phyloP scores from a whole-genome alignment of 495 filamentous ascomycete species.

The Patellaria atrata region DNA sequence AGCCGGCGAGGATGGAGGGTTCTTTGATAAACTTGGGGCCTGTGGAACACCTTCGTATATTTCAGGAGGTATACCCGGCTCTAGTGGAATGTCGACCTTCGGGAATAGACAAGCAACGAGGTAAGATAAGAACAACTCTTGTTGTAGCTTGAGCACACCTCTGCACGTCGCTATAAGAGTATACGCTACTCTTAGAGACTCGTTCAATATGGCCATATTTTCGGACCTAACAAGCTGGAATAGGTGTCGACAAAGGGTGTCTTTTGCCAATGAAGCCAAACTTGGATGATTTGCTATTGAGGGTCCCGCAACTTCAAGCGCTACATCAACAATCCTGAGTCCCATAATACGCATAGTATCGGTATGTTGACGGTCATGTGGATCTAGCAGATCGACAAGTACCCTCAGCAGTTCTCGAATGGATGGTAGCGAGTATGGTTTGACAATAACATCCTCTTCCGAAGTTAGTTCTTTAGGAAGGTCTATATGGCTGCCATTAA shows the following conservation, averaged over 20 bases:
- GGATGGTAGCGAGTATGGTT: slow-evolving; percentile 84
- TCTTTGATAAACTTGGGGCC: slow-evolving; percentile 72
- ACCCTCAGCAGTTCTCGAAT: slow-evolving; percentile 90
- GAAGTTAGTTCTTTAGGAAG: slow-evolving; percentile 15
- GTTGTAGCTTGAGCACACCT: slow-evolving; percentile 86
- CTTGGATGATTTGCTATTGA: slow-evolving; percentile 90
- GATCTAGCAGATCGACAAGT: slow-evolving; percentile 86
- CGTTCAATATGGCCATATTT: slow-evolving; percentile 82
- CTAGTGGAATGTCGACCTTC: slow-evolving; percentile 75
- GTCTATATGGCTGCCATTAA: slow-evolving; percentile 22
- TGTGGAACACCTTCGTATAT: slow-evolving; percentile 91
- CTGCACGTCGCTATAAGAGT: slow-evolving; percentile 85
- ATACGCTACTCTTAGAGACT: slow-evolving; percentile 79
- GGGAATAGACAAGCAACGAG: slow-evolving; percentile 88
- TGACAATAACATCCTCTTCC: slow-evolving; percentile 37
- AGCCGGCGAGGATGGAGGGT: slow-evolving; percentile 55
- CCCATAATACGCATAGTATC: slow-evolving; percentile 97
- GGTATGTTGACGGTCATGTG: slow-evolving; percentile 79
- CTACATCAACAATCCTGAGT: slow-evolving; percentile 90
- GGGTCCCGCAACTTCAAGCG: slow-evolving; percentile 88
- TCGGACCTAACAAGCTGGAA: slow-evolving; percentile 96
- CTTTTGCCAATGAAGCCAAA: slow-evolving; percentile 74
- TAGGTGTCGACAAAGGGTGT: slow-evolving; percentile 84
- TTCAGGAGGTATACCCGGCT: slow-evolving; percentile 77
- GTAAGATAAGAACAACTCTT: slow-evolving; percentile 93